Conservation (phyloP, 2,329 filamentous ascomycete genomes). For the Coniella vitis region DNA sequence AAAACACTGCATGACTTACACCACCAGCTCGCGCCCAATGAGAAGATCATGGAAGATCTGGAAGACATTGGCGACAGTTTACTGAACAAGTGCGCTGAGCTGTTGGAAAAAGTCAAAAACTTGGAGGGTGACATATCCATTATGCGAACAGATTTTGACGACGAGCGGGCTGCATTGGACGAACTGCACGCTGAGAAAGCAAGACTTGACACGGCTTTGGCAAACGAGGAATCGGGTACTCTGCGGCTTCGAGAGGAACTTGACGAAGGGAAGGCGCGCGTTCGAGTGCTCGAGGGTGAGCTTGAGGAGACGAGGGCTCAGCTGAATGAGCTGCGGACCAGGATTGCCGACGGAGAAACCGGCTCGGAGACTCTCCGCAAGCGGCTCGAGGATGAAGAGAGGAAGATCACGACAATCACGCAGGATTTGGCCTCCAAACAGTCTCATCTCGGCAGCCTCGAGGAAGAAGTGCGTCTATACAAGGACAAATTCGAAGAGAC, state of each 20-base stretch:
- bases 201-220: conserved; percentile 43
- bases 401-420: conserved; percentile 58
- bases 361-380: conserved; percentile 73
- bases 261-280: conserved; percentile 47
- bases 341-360: conserved; percentile 75
- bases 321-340: conserved; percentile 59
- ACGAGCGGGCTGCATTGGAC: conserved; percentile 46
- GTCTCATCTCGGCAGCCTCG: conserved; percentile 66
- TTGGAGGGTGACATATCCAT: conserved; percentile 53
- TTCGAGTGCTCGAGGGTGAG: conserved; percentile 48
- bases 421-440: conserved; percentile 69
- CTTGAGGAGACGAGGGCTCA: conserved; percentile 61
- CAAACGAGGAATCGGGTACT: conserved; percentile 43
- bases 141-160: conserved; percentile 57
- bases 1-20: conserved; percentile 53
- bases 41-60: conserved; percentile 48
- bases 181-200: conserved; percentile 53
- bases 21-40: conserved; percentile 48
- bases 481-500: conserved; percentile 56
- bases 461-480: conserved; percentile 65
- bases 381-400: conserved; percentile 69
- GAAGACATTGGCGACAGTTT: conserved; percentile 54
- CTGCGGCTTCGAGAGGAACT: conserved; percentile 48
- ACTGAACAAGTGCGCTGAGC: conserved; percentile 48
- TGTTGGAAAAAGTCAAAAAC: conserved; percentile 53